Conservation (phyloP, 768 basidiomycete genomes). For the Suillus subalutaceus region DNA sequence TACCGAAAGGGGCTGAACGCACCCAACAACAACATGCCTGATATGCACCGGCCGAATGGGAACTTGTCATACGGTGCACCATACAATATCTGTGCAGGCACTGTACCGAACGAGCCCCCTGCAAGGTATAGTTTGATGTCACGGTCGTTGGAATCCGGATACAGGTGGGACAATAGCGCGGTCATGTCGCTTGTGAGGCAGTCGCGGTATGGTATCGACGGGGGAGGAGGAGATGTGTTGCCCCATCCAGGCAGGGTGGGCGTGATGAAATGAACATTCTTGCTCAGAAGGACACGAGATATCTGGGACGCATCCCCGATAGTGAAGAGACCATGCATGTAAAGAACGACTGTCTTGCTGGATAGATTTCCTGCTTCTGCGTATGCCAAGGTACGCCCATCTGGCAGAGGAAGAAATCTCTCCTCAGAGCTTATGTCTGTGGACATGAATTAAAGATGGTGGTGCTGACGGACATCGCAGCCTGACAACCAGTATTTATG, state of each 20-base stretch:
- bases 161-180: slow-evolving; percentile 51
- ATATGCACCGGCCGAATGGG: slow-evolving; percentile 49
- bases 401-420: slow-evolving; percentile 23
- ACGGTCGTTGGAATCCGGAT: slow-evolving; percentile 37
- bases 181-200: slow-evolving; percentile 48
- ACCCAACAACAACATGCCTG: slow-evolving; percentile 49
- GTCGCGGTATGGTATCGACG: slow-evolving; percentile 40
- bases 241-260: slow-evolving; percentile 67
- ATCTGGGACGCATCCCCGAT: slow-evolving; percentile 45
- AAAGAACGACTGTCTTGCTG: slow-evolving; percentile 52
- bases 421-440: slow-evolving; percentile 12
- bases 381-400: slow-evolving; percentile 56
- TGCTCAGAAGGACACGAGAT: slow-evolving; percentile 39
- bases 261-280: slow-evolving; percentile 47
- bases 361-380: slow-evolving; percentile 52
- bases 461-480: no score
- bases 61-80: slow-evolving; percentile 53
- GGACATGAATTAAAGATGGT: background rate
- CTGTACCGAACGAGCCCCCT: slow-evolving; percentile 58
- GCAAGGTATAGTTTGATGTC: slow-evolving; percentile 51
- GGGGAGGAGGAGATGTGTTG: slow-evolving; percentile 45
- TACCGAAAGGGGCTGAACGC: slow-evolving; percentile 49
- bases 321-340: slow-evolving; percentile 56
- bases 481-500: background rate
- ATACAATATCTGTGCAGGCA: slow-evolving; percentile 58